These are phyloP conservation scores for Quercus wislizeni DNA, from an alignment of 306 rosid genomes.

Conservation along the genomic window DNA sequence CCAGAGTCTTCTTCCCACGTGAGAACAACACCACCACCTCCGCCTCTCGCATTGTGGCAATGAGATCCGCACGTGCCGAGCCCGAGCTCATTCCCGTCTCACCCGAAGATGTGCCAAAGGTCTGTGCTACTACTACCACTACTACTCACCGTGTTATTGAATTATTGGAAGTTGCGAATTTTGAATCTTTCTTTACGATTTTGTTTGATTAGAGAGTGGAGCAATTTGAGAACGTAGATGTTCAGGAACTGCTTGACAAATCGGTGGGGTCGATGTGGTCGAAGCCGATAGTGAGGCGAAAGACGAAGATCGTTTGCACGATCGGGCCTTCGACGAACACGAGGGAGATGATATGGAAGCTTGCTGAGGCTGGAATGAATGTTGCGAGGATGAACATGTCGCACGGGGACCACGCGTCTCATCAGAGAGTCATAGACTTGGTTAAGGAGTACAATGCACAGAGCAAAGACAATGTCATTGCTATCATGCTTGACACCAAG, in stretches of 20 bases:
- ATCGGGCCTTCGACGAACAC: conserved; percentile 96
- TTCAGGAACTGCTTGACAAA: conserved; percentile 52
- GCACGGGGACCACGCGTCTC: conserved; percentile 96
- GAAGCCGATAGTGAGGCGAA: conserved; percentile 74
- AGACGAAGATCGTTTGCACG: conserved; percentile 97
- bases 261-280: conserved; percentile 66
- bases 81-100: conserved; percentile 68
- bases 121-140: conserved; percentile 20
- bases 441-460: conserved; percentile 91
- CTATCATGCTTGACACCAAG: conserved; percentile 98
- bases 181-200: background rate
- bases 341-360: conserved; percentile 92
- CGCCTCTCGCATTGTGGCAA: conserved; percentile 42
- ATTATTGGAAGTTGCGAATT: background rate
- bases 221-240: conserved; percentile 47
- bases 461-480: conserved; percentile 66
- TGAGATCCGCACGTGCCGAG: conserved; percentile 55
- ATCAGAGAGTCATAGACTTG: conserved; percentile 90
- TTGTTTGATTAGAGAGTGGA: conserved; percentile 44
- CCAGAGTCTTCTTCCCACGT: conserved; percentile 20
- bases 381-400: conserved; percentile 98
- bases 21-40: conserved; percentile 11
- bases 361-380: conserved; percentile 97
- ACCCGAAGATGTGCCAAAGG: conserved; percentile 71
- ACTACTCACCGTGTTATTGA: background rate